A percentile compares a stretch with the other conserved stretches of the same genome.
Conservation (phyloP, 768 basidiomycete genomes). For the Leccinellum albellum region DNA sequence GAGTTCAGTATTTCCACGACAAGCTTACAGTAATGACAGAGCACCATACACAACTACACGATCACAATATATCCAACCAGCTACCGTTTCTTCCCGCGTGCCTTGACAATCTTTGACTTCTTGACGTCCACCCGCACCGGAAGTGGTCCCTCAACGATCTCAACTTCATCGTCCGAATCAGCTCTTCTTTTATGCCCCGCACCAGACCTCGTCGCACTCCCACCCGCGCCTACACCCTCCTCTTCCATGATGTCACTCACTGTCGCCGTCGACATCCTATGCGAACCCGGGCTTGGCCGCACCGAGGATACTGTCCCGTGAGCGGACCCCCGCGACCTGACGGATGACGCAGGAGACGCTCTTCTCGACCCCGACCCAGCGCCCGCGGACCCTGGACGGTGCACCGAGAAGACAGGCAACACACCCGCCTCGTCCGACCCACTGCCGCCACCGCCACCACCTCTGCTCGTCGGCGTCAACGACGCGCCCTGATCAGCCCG, state of each 20-base stretch:
- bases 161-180: conserved; percentile 52
- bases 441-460: conserved; percentile 9
- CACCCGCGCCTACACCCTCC: conserved; percentile 22
- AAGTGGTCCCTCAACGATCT: conserved; percentile 47
- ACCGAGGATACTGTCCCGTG: conserved; percentile 26
- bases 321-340: conserved; percentile 36
- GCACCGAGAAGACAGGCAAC: conserved; percentile 24
- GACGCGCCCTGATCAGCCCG: conserved; percentile 8
- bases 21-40: no score
- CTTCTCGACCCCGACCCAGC: conserved; percentile 33
- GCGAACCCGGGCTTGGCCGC: conserved; percentile 49
- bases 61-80: not conserved
- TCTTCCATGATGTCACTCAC: conserved; percentile 42
- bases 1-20: no score
- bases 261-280: conserved; percentile 43
- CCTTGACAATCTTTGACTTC: conserved; percentile 30
- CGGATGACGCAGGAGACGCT: conserved; percentile 48
- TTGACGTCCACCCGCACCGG: conserved; percentile 37
- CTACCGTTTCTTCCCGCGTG: conserved; percentile 43
- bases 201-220: not conserved
- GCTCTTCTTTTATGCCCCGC: conserved; percentile 48
- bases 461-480: conserved; percentile 3
- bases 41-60: no score
- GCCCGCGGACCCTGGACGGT: conserved; percentile 12
- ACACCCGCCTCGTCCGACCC: conserved; percentile 29